These are phyloP conservation scores for Pseudogymnoascus sp. DNA, from an alignment of 2,329 filamentous ascomycete genomes.

Conservation along the genomic window DNA sequence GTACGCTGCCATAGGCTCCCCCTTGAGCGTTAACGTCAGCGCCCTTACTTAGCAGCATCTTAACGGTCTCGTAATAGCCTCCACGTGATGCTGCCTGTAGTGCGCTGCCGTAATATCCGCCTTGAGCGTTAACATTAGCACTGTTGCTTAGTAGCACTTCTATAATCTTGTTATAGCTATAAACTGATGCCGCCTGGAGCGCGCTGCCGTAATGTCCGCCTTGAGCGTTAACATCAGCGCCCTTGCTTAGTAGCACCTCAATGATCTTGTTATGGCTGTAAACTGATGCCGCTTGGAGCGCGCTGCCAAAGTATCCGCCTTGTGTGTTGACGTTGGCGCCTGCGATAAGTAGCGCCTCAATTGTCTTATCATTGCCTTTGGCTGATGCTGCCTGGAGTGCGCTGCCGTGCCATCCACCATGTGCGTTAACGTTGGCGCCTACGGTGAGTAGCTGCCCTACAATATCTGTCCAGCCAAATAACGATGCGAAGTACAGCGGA, in stretches of 20 bases:
- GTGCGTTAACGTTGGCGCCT: not conserved
- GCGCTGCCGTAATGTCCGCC: conserved; percentile 11
- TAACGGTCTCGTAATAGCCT: not conserved
- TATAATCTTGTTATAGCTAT: conserved; percentile 11
- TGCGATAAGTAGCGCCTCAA: conserved; percentile 10
- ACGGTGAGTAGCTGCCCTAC: not conserved
- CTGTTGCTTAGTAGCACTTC: conserved; percentile 13
- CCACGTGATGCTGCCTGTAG: not conserved
- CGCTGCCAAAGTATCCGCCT: not conserved
- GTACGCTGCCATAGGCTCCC: too few species aligned
- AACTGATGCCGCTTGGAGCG: not conserved
- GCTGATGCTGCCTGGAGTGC: not conserved
- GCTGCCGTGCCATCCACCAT: not conserved
- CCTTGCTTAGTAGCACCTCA: conserved; percentile 4
- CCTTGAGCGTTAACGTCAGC: not conserved
- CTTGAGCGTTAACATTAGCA: conserved; percentile 15
- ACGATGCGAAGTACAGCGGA: not conserved
- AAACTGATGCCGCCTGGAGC: conserved; percentile 9
- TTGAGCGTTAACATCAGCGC: conserved; percentile 11
- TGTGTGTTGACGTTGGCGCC: conserved; percentile 12
- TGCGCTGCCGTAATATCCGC: not conserved
- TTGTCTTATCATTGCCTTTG: conserved; percentile 1
- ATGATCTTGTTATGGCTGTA: not conserved
- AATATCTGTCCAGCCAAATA: not conserved
- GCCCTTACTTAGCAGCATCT: not conserved